Conservation (phyloP, 352 stramenopile genomes). For the Pythium phragmitis region DNA sequence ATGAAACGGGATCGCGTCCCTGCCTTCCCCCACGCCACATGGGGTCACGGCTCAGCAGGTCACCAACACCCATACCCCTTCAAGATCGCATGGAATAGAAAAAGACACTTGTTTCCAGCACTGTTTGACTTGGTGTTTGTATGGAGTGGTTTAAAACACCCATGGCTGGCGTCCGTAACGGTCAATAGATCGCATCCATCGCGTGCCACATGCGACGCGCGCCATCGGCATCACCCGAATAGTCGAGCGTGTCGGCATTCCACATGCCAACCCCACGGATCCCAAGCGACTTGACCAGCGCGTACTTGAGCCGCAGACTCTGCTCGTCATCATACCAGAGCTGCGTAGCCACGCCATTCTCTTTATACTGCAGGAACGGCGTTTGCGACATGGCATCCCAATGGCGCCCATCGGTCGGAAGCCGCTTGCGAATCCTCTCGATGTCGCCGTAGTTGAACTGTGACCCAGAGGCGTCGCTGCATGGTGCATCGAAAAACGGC, state of each 20-base stretch:
- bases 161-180: slow-evolving; percentile 19
- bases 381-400: slow-evolving; percentile 61
- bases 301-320: slow-evolving; percentile 61
- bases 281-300: slow-evolving; percentile 41
- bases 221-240: slow-evolving; percentile 35
- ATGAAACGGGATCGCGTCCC: background rate
- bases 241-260: slow-evolving; percentile 79
- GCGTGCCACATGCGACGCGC: slow-evolving; percentile 55
- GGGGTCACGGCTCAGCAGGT: background rate
- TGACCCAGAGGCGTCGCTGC: slow-evolving; percentile 65
- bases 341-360: slow-evolving; percentile 28
- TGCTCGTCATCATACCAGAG: slow-evolving; percentile 76
- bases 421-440: slow-evolving; percentile 31
- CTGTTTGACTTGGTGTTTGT: slow-evolving; percentile 3
- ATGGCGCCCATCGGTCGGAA: slow-evolving; percentile 28
- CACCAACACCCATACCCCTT: slow-evolving; percentile 19
- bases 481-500: slow-evolving; percentile 72
- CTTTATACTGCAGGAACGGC: slow-evolving; percentile 42
- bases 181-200: slow-evolving; percentile 36
- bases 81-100: slow-evolving; percentile 33
- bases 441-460: slow-evolving; percentile 68
- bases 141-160: slow-evolving; percentile 15
- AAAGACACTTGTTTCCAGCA: slow-evolving; percentile 28
- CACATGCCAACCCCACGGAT: slow-evolving; percentile 80
- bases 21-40: background rate